Percentiles rank a stretch among this genome's conserved stretches.
phyloP scores from a whole-genome alignment of 306 rosid genomes.

The Quercus robur region DNA sequence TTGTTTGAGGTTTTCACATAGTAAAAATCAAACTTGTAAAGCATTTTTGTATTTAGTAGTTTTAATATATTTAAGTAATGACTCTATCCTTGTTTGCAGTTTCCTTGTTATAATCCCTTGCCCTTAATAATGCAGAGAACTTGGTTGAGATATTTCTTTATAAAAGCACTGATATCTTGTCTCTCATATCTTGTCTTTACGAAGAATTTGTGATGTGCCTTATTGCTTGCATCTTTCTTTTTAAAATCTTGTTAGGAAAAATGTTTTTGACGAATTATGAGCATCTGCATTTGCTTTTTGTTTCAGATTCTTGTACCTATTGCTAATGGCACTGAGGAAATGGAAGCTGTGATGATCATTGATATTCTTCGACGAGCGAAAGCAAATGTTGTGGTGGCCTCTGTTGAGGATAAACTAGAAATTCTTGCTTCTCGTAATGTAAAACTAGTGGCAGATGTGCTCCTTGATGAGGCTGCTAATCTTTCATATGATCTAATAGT shows the following conservation, averaged over 20 bases:
- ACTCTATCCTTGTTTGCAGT: background rate
- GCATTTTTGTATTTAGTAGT: background rate
- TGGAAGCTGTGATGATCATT: constrained; percentile 84
- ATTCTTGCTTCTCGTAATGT: constrained; percentile 73
- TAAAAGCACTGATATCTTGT: background rate
- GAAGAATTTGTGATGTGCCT: background rate
- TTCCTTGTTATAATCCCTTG: background rate
- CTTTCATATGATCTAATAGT: constrained; percentile 74
- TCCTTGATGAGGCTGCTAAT: constrained; percentile 73
- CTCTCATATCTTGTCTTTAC: background rate
- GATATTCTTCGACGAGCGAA: constrained; percentile 79
- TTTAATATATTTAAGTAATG: background rate
- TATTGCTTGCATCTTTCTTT: background rate
- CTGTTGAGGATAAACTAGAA: constrained; percentile 69
- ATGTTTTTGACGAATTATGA: background rate
- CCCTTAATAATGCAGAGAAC: background rate
- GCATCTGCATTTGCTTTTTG: constrained; percentile 15
- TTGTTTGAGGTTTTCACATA: background rate
- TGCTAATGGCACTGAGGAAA: constrained; percentile 89
- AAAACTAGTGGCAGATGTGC: constrained; percentile 77
- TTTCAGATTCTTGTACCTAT: constrained; percentile 88
- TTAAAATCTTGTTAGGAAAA: background rate
- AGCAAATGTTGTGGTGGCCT: constrained; percentile 84
- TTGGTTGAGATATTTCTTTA: background rate
- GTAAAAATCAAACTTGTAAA: background rate